Evolutionary conservation across 2,329 filamentous ascomycete species (phyloP), one percentile per base, ranked within the genome.

Genomic region (Colletotrichum graminicola): DNA sequence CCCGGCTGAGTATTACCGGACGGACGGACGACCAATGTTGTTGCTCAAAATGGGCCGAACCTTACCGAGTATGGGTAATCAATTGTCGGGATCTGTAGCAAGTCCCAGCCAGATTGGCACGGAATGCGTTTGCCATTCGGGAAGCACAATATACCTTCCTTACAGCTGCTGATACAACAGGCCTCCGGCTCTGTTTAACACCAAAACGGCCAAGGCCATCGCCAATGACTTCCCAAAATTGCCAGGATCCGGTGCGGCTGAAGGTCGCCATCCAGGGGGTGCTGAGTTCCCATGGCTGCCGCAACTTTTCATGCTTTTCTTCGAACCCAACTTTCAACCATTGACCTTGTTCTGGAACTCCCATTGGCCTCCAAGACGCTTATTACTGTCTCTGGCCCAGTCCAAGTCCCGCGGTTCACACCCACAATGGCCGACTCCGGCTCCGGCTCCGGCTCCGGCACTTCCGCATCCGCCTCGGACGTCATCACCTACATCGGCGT

Each of bases 401-500:
- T 10, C 14, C 29, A 3, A 16, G 16, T 16, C 4, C 32, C 59
- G 59, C 3, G n/a, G 5, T 61, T 36, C 14, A 14, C 45, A 18
- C 8, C 43, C 43, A 29, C 49, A 29, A 68, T 69, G 68, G 41
- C 49, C 64, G 63, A 62, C 45, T 57, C 47, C 47, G 49, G 41
- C 41, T 1, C 39, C 36, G 34, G 34, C 34, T 36, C 34, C 36
- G 39, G 39, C n/a, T 36, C 66, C n/a, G 34, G 41, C n/a, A 32
- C 41, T 14, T 60, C 45, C 36, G n/a, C 60, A 26, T 49, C 62
- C 14, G 51, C 67, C 36, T 29, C 67, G 12, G 63, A 63, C 34
- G 67, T 71, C 60, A 65, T 67, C 61, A 69, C 74, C 45, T 73
- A 74, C 63, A 71, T 74, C 62, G 74, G 73, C 47, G 62, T 72